Percentiles rank a stretch among this genome's conserved stretches.
Conservation (phyloP, 371 early-diverging fungal genomes). For the Chytridium lagenaria region DNA sequence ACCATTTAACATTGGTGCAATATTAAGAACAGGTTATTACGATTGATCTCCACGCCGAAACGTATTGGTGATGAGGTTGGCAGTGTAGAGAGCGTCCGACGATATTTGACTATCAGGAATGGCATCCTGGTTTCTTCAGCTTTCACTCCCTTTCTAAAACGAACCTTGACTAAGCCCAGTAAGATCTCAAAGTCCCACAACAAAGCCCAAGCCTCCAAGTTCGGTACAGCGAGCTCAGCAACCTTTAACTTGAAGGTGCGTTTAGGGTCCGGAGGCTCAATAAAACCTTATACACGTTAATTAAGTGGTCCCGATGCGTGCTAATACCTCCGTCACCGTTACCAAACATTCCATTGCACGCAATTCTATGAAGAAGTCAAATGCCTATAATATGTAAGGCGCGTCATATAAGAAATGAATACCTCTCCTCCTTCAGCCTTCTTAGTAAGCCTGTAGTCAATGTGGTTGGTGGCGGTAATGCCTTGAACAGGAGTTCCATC, state of each 20-base stretch:
- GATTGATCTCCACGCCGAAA: slow-evolving; percentile 62
- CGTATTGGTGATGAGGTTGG: slow-evolving; percentile 80
- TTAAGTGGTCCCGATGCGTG: too few relatives aligned
- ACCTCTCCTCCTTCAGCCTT: slow-evolving; percentile 68
- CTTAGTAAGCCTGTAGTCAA: slow-evolving; percentile 75
- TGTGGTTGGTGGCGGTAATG: slow-evolving; percentile 78
- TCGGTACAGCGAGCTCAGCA: slow-evolving; percentile 76
- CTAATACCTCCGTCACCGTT: too few relatives aligned
- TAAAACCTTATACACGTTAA: too few relatives aligned
- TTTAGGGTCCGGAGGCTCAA: slow-evolving; percentile 7
- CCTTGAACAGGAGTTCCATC: slow-evolving; percentile 88
- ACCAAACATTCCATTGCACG: slow-evolving; percentile 95
- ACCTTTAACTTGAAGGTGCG: slow-evolving; percentile 42
- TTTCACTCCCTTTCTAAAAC: slow-evolving; percentile 62
- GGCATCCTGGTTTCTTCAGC: too few relatives aligned
- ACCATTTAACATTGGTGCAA: too few relatives aligned
- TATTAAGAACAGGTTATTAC: too few relatives aligned
- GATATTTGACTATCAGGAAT: too few relatives aligned
- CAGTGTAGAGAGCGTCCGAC: slow-evolving; percentile 79
- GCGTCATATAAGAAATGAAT: background rate
- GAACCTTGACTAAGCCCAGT: slow-evolving; percentile 54
- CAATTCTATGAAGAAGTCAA: slow-evolving; percentile 86
- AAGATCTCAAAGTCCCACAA: slow-evolving; percentile 79
- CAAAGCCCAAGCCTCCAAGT: slow-evolving; percentile 69
- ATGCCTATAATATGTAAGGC: slow-evolving; percentile 28